Base-by-base conservation (phyloP, 2,329 filamentous ascomycete genomes). In the Paraphoma chrysanthemicola region DNA sequence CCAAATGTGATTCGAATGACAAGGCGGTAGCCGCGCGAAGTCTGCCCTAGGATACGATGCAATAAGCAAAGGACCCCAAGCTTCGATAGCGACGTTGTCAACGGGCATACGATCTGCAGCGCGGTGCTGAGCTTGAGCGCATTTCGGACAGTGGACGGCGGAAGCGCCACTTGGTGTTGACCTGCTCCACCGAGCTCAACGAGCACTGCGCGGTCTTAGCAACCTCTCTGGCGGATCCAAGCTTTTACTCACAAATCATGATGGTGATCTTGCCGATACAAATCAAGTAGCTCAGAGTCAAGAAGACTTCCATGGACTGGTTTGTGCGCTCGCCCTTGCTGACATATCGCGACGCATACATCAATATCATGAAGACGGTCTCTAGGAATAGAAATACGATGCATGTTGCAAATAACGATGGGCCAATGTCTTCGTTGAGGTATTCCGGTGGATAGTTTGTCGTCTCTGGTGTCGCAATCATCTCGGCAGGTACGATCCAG, bases 1-100 rank as follows among this genome's bases (percentile, higher is more conserved):
- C 50, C 30, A 31, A 65, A 65, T 18, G 64, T 68, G 6, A 29
- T 33, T 10, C 49, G 50, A 23, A 69, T 66, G 46, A 51, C 51
- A 29, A 55, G 29, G 2, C 54, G 51, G 41, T 53, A 62, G 18
- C 29, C 30, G n/a, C 17, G 45, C 1, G 56, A 62, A 11, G 56
- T 56, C 3, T 45, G 51, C 7, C 54, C 60, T 29, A 66, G 47
- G 28, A 67, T 60, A 18, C 55, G 54, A 29, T 65, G 38, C 36
- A 64, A 54, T 12, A 69, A 53, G 38, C 48, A 56, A 12, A 66
- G 51, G 17, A 66, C 58, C 23, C 56, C 54, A 31, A 69, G 62
- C 45, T 69, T 69, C 30, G 66, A 57, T 1, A 69, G 30, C 23
- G 61, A 65, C 4, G 64, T 68, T 12, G 64, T 66, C n/a, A 67